Percentiles rank a stretch among this genome's conserved stretches.
These are phyloP conservation scores for Phytopythium ostracodes DNA, from an alignment of 352 stramenopile genomes.

Conservation along the genomic window DNA sequence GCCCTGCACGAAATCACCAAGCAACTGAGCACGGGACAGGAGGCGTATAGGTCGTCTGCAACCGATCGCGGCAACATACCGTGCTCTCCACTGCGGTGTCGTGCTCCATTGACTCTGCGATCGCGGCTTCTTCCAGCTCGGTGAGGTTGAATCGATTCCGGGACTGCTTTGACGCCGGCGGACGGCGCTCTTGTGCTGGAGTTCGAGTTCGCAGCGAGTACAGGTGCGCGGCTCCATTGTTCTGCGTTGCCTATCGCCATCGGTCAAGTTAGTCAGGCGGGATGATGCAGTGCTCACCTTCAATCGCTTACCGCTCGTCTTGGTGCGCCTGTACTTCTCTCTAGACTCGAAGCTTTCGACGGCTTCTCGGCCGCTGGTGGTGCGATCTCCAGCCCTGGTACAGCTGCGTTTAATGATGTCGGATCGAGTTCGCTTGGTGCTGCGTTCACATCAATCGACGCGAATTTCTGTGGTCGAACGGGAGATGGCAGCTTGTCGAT, in stretches of 20 bases:
- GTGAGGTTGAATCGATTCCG: not conserved
- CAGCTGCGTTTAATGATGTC: not conserved
- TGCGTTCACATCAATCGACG: not conserved
- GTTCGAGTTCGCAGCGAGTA: conserved; percentile 10
- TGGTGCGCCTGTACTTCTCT: not conserved
- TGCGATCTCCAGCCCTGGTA: not conserved
- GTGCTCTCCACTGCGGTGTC: not conserved
- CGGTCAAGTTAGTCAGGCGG: not conserved
- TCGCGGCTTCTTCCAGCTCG: not conserved
- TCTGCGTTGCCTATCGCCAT: not conserved
- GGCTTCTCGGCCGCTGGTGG: not conserved
- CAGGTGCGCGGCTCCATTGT: not conserved
- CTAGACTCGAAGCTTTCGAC: not conserved
- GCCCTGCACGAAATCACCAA: not conserved
- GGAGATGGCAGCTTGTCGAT: not conserved
- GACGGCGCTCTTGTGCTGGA: conserved; percentile 15
- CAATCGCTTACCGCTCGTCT: not conserved
- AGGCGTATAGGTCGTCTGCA: not conserved
- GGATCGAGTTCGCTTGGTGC: not conserved
- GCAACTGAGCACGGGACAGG: not conserved
- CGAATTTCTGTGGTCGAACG: not conserved
- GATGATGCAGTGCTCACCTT: too few species aligned
- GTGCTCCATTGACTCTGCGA: not conserved
- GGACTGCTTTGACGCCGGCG: not conserved
- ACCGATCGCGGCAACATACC: not conserved